phyloP scores from a whole-genome alignment of 352 stramenopile species.

The Phytophthora megakarya region DNA sequence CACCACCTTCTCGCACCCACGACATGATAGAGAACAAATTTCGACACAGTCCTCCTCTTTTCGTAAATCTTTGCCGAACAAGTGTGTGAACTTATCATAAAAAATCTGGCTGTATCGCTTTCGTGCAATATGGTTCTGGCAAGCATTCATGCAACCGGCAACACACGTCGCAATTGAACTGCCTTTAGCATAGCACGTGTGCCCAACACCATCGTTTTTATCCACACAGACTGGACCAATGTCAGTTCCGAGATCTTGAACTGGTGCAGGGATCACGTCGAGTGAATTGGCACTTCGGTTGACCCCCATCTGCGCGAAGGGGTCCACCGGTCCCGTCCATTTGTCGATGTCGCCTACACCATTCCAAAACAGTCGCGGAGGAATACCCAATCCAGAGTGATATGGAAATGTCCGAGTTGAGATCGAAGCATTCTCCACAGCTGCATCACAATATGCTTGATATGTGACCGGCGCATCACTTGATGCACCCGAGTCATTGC shows the following conservation, averaged over 20 bases:
- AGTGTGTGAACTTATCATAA: constrained; percentile 54
- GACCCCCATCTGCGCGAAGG: constrained; percentile 63
- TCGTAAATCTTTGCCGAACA: constrained; percentile 72
- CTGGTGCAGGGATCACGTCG: constrained; percentile 21
- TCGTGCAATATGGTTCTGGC: constrained; percentile 45
- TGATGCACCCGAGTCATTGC: constrained; percentile 46
- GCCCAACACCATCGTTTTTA: constrained; percentile 52
- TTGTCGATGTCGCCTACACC: constrained; percentile 46
- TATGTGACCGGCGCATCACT: constrained; percentile 52
- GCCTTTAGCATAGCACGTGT: constrained; percentile 64
- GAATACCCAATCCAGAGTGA: constrained; percentile 32
- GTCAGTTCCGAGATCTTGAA: constrained; percentile 31
- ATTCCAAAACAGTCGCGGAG: constrained; percentile 67
- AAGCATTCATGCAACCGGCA: constrained; percentile 61
- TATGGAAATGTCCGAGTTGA: constrained; percentile 59
- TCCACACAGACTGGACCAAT: constrained; percentile 65
- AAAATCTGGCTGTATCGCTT: constrained; percentile 51
- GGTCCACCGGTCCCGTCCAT: constrained; percentile 62
- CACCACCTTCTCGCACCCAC: constrained; percentile 64
- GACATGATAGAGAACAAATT: constrained; percentile 58
- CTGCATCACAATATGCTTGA: constrained; percentile 69
- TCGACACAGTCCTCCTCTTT: constrained; percentile 81
- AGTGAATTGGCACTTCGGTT: constrained; percentile 55
- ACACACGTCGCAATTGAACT: constrained; percentile 53
- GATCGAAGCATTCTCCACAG: constrained; percentile 33